Evolutionary conservation across 306 rosid species (phyloP), one percentile per base, ranked within the genome.

Genomic region (Rosa lucieae): DNA sequence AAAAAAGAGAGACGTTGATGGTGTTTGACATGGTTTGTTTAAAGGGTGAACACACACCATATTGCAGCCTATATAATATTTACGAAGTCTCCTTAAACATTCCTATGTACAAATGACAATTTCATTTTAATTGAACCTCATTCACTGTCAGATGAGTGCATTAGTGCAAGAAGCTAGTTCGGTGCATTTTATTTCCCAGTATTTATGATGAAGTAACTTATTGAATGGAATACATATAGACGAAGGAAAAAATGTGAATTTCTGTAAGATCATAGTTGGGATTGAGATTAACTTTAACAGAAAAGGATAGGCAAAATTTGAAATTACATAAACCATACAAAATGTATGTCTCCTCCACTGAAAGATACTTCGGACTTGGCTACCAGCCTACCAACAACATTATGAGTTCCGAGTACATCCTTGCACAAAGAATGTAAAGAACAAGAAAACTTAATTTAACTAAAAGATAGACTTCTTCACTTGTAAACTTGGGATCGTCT

Each of bases 241-340:
- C 18, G 20, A 52, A 17, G 11, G 10, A 14, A 17, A 17, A 4
- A 42, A 21, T 21, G 15, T 3, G 1, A 21, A 47, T 2, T 70
- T 26, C 18, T 11, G n/a, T 11, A 74, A 82, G 59, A 78, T 71
- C 66, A 20, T 1, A 72, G 77, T 75, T 71, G 63, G 75, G 73
- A 20, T 72, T 78, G 75, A 40, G 37, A 82, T 55, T 59, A 75
- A 71, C 78, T 80, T 77, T 66, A 67, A 80, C 66, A 73, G 80
- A 82, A 84, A 49, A 68, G 83, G 63, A 79, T 71, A 83, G 63
- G 69, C 83, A 83, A 83, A 87, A 87, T 84, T 87, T 87, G 66
- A 80, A 84, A 83, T 67, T 82, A 65, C 85, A 87, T 35, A 39
- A 26, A 26, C 29, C 29, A 82, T 71, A 43, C 79, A 76, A 87